Percentiles rank a stretch among this genome's conserved stretches.
These are phyloP conservation scores for Lophiostoma macrostomum DNA, from an alignment of 495 filamentous ascomycete genomes.

Conservation along the genomic window DNA sequence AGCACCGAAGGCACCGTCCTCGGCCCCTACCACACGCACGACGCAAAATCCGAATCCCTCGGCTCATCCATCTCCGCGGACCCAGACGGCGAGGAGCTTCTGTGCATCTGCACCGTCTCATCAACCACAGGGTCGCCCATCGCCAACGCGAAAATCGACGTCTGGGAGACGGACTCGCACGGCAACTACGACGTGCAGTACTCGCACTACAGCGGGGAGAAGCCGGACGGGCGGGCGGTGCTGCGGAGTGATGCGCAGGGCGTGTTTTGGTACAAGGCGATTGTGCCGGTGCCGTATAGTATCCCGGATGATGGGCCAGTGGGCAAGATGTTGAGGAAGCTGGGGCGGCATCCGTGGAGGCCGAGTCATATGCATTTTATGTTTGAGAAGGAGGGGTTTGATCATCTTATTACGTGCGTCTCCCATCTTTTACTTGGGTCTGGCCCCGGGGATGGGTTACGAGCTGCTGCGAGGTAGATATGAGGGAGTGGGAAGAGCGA, in stretches of 20 bases:
- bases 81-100: conserved; percentile 64
- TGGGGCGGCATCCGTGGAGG: conserved; percentile 75
- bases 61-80: conserved; percentile 73
- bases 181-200: conserved; percentile 93
- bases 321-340: conserved; percentile 65
- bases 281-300: conserved; percentile 83
- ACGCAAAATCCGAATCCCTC: conserved; percentile 62
- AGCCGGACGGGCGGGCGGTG: conserved; percentile 75
- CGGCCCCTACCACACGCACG: conserved; percentile 92
- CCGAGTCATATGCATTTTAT: conserved; percentile 94
- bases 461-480: too few relatives aligned
- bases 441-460: neutral
- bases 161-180: conserved; percentile 89
- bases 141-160: conserved; percentile 71
- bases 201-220: conserved; percentile 52
- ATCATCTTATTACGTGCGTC: conserved; percentile 79
- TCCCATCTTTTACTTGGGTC: neutral
- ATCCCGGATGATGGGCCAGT: conserved; percentile 91
- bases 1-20: conserved; percentile 86
- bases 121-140: conserved; percentile 69
- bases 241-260: conserved; percentile 70
- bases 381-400: conserved; percentile 83
- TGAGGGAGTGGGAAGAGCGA: too few relatives aligned
- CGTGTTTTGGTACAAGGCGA: conserved; percentile 82
- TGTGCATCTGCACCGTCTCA: conserved; percentile 72